These are phyloP conservation scores for Biscogniauxia marginata DNA, from an alignment of 2,329 filamentous ascomycete genomes.

Conservation along the genomic window DNA sequence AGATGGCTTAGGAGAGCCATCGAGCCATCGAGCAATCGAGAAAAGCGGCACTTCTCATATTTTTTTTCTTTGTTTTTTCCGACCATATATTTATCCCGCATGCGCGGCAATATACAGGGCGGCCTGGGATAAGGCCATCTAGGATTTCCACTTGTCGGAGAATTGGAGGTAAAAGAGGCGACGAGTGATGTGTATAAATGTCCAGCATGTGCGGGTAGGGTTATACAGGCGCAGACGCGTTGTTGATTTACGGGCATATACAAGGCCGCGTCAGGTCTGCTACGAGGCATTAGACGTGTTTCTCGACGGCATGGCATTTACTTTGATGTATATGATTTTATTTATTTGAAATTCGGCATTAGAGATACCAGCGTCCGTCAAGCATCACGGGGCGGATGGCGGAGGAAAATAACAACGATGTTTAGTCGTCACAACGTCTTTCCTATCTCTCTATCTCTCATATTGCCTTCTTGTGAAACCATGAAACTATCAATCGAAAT, in stretches of 20 bases:
- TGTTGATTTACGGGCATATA: neutral
- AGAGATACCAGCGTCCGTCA: constrained; percentile 31
- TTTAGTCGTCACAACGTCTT: constrained; percentile 14
- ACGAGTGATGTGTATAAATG: neutral
- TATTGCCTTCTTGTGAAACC: neutral
- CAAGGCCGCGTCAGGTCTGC: neutral
- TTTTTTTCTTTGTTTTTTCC: neutral
- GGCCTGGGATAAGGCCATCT: neutral
- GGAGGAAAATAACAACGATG: constrained; percentile 29
- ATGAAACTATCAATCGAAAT: too few relatives aligned
- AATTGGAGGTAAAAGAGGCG: neutral
- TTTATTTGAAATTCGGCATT: constrained; percentile 20
- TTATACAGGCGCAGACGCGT: neutral
- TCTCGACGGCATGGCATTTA: constrained; percentile 15
- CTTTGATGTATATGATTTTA: constrained; percentile 19
- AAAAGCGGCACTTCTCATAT: neutral
- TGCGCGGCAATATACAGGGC: neutral
- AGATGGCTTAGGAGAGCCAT: constrained; percentile 22
- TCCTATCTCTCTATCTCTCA: neutral
- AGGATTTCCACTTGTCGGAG: neutral
- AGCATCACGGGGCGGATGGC: constrained; percentile 24
- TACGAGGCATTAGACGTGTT: constrained; percentile 7
- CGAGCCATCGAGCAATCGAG: constrained; percentile 20
- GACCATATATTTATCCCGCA: neutral
- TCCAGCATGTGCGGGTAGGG: neutral